Conservation (phyloP, 306 rosid genomes). For the Trifolium pratense region DNA sequence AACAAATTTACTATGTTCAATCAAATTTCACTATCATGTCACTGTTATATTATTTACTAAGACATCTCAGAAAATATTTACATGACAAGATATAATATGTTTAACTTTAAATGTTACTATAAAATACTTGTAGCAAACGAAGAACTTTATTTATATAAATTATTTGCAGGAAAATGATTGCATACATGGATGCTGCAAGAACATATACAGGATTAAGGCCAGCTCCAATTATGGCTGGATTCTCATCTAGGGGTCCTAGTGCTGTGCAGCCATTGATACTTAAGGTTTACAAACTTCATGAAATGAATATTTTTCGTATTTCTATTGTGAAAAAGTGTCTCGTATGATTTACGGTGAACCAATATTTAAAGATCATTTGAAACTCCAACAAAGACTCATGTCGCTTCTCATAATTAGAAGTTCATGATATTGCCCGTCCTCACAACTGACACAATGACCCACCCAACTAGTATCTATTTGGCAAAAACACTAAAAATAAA, state of each 20-base stretch:
- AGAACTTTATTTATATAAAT: neutral
- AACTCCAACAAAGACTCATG: neutral
- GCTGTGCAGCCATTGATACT: constrained; percentile 51
- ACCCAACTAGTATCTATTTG: neutral
- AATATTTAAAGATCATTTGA: neutral
- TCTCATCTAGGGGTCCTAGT: constrained; percentile 80
- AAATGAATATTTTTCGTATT: too few relatives aligned
- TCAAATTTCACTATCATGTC: too few relatives aligned
- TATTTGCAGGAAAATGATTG: constrained; percentile 54
- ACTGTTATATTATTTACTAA: too few relatives aligned
- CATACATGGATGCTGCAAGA: constrained; percentile 47
- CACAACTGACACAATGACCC: neutral
- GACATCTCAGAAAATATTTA: neutral
- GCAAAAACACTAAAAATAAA: neutral
- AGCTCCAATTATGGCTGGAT: constrained; percentile 66
- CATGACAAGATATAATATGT: neutral
- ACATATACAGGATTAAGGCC: constrained; percentile 56
- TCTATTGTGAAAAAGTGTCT: neutral
- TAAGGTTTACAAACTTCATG: constrained; percentile 50
- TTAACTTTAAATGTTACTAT: too few relatives aligned
- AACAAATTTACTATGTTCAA: too few relatives aligned
- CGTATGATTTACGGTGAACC: neutral
- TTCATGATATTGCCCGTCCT: neutral
- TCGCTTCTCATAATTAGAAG: neutral
- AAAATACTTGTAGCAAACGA: neutral